Evolutionary conservation across 148 eudicot genomes (phyloP).

Genomic region (Pouteria glomerata): DNA sequence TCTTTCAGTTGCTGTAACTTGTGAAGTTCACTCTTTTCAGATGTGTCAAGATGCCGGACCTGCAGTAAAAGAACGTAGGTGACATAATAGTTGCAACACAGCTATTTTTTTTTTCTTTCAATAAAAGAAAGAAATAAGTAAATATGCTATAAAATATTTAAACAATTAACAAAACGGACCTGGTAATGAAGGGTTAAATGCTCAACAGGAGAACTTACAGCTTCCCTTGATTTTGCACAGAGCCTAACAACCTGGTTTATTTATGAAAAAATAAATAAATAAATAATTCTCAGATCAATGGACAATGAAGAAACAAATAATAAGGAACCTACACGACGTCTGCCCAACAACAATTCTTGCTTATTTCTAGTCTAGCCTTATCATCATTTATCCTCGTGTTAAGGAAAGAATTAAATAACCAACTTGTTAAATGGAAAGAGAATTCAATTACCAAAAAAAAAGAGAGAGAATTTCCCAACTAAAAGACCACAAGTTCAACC

Average conservation of each 20-base stretch:
- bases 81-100: neutral
- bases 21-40: conserved; percentile 98
- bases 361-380: too few species aligned
- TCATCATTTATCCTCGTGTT: too few species aligned
- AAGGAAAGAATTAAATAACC: too few species aligned
- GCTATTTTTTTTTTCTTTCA: too few species aligned
- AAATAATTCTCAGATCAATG: too few species aligned
- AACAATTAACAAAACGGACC: conserved; percentile 37
- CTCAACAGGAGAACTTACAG: conserved; percentile 99
- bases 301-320: too few species aligned
- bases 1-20: conserved; percentile 93
- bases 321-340: too few species aligned
- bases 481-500: too few species aligned
- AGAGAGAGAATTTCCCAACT: too few species aligned
- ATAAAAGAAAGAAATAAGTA: neutral
- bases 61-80: conserved; percentile 19
- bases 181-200: conserved; percentile 97
- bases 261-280: neutral
- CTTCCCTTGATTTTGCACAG: conserved; percentile 99
- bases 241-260: conserved; percentile 81
- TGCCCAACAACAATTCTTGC: too few species aligned
- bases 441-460: too few species aligned
- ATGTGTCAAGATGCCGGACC: conserved; percentile 99
- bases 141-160: neutral
- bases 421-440: too few species aligned